phyloP scores from a whole-genome alignment of 2,329 filamentous ascomycete genomes.

The Rutstroemia sp. region DNA sequence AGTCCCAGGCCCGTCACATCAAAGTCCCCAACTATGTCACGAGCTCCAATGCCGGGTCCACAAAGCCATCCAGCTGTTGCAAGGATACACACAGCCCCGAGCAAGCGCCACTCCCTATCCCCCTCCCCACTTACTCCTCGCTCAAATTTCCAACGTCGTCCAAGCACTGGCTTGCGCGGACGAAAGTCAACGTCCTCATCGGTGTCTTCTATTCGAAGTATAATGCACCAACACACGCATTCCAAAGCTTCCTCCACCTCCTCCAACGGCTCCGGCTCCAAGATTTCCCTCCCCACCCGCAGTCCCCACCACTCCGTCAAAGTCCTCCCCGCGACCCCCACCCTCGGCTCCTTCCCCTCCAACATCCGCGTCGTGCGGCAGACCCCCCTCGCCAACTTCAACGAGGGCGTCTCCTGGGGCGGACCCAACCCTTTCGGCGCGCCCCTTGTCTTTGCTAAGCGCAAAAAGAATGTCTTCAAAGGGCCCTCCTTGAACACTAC shows the following conservation, averaged over 20 bases:
- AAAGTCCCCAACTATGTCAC: constrained; percentile 34
- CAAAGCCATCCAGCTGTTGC: constrained; percentile 26
- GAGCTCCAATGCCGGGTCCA: constrained; percentile 28
- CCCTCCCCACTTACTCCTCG: constrained; percentile 84
- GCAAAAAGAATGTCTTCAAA: constrained; percentile 77
- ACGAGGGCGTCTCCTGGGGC: constrained; percentile 41
- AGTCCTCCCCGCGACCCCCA: constrained; percentile 87
- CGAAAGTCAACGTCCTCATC: constrained; percentile 95
- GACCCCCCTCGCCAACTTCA: constrained; percentile 44
- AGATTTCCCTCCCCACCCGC: constrained; percentile 55
- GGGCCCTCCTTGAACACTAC: constrained; percentile 57
- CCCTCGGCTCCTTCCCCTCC: constrained; percentile 65
- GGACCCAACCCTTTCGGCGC: constrained; percentile 45
- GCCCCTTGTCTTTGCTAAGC: constrained; percentile 69
- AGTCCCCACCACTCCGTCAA: constrained; percentile 89
- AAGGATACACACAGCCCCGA: constrained; percentile 34
- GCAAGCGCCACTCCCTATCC: constrained; percentile 71
- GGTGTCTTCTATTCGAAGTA: constrained; percentile 84
- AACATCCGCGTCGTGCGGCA: constrained; percentile 78
- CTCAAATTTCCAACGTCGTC: constrained; percentile 67
- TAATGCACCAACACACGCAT: constrained; percentile 79
- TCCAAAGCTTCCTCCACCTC: constrained; percentile 94
- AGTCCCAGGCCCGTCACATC: constrained; percentile 54
- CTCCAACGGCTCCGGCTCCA: constrained; percentile 67
- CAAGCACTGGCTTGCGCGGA: constrained; percentile 76